Base-by-base conservation (phyloP, 108 stramenopile species). In the Pseudonitzschia multistriata region DNA sequence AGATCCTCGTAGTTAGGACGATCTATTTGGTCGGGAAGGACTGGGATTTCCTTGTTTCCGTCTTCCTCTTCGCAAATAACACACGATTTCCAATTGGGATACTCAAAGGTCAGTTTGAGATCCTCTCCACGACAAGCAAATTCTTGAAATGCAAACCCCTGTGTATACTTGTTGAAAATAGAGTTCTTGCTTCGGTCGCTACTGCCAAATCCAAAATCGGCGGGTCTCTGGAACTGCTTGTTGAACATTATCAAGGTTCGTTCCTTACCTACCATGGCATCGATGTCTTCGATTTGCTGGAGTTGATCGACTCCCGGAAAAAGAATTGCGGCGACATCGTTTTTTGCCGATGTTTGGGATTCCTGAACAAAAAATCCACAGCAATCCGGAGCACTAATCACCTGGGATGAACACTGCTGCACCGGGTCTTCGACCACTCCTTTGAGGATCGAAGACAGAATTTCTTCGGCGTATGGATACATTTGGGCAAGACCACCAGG, bases 91-190 rank as follows among this genome's bases (percentile, higher is more conserved):
- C 86, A 87, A 5, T 77, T 73, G 5, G 66, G 54, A 62, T 78
- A 67, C 37, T 87, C 86, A 68, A 81, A 87, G 19, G 80, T 80
- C 52, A 87, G 62, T 39, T 87, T 87, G 33, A 79, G 80, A 78
- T 87, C 86, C 52, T 87, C 86, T 31, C 86, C 86, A 13, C 86
- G 72, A 62, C 86, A 82, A 5, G 86, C 86, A 54, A 87, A 77
- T 72, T 87, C 86, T 42, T 87, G 86, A 62, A 87, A 87, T 0
- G 86, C 86, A 70, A 84, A 87, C 49, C 83, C 86, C 71, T 81
- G 83, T 3, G 37, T 11, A 67, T 72, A 87, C 28, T 64, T 62
- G 42, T 84, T 81, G 45, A 87, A 78, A 7, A 84, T 62, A 19
- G 45, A 50, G 36, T 74, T 64, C 50, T 78, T 35, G 14, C 76